Conservation (phyloP, 306 rosid genomes). For the Cucurbita argyrosperma region DNA sequence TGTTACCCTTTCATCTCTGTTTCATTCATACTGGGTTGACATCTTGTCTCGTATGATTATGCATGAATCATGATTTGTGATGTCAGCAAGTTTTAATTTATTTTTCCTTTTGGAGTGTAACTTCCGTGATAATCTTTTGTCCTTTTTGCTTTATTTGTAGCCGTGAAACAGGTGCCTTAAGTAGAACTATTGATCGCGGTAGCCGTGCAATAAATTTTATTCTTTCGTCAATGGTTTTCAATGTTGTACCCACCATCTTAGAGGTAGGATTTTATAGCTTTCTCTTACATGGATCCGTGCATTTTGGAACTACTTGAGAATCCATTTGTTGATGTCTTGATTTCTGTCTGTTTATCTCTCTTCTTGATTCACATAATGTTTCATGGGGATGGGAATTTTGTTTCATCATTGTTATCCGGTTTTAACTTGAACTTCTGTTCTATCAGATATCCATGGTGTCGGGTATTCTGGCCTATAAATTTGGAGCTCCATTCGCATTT, state of each 20-base stretch:
- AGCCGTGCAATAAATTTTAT: conserved; percentile 94
- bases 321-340: not conserved
- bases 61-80: not conserved
- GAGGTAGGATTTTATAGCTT: conserved; percentile 45
- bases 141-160: conserved; percentile 26
- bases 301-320: not conserved
- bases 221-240: conserved; percentile 94
- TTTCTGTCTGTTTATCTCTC: not conserved
- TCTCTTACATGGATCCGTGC: not conserved
- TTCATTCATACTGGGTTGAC: no score
- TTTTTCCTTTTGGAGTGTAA: not conserved
- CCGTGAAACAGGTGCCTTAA: conserved; percentile 92
- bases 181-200: conserved; percentile 95
- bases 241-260: conserved; percentile 79
- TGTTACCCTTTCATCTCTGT: no score
- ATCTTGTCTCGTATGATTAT: no score
- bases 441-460: conserved; percentile 96
- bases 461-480: conserved; percentile 91
- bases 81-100: not conserved
- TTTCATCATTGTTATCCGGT: conserved; percentile 13
- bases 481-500: conserved; percentile 92
- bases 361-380: not conserved
- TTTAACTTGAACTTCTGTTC: conserved; percentile 36
- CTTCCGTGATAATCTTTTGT: not conserved
- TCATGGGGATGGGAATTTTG: conserved; percentile 4